phyloP scores from a whole-genome alignment of 2,329 filamentous ascomycete genomes.

The Sphaceloma murrayae region DNA sequence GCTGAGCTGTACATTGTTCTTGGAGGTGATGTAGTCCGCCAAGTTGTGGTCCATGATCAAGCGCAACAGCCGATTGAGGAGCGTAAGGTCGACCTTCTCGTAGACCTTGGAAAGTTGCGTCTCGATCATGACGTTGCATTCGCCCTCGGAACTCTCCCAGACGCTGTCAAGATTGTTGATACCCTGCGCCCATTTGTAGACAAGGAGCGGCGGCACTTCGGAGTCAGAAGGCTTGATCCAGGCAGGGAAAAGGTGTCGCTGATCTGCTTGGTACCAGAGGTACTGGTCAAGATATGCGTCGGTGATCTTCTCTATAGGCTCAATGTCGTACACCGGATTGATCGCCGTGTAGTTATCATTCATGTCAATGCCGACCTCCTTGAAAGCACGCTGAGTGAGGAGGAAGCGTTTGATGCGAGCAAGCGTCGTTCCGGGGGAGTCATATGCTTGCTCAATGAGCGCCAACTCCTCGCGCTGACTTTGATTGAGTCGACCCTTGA shows the following conservation, averaged over 20 bases:
- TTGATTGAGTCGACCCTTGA: conserved; percentile 93
- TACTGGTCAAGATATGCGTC: conserved; percentile 98
- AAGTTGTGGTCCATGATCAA: conserved; percentile 99
- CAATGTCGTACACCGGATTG: conserved; percentile 97
- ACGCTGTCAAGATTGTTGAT: conserved; percentile 97
- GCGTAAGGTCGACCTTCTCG: conserved; percentile 94
- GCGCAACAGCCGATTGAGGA: conserved; percentile 84
- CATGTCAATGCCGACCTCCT: conserved; percentile 99
- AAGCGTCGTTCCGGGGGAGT: conserved; percentile 90
- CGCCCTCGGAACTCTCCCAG: conserved; percentile 86
- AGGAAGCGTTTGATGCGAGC: conserved; percentile 97
- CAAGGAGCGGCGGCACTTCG: conserved; percentile 85
- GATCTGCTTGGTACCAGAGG: conserved; percentile 97
- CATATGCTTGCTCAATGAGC: conserved; percentile 94
- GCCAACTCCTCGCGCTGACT: conserved; percentile 95
- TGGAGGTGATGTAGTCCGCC: conserved; percentile 97
- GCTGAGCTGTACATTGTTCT: conserved; percentile 98
- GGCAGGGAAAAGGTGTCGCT: conserved; percentile 89
- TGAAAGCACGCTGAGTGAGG: conserved; percentile 94
- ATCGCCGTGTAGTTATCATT: conserved; percentile 99
- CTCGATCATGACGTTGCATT: conserved; percentile 98
- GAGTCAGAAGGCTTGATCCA: conserved; percentile 99
- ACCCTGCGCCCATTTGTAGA: conserved; percentile 98
- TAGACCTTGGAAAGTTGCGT: conserved; percentile 98
- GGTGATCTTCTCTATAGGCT: conserved; percentile 98